Percentiles rank a stretch among this genome's conserved stretches.
Evolutionary conservation across 2,329 filamentous ascomycete genomes (phyloP).

Genomic region (Aurifilum marmelostoma): DNA sequence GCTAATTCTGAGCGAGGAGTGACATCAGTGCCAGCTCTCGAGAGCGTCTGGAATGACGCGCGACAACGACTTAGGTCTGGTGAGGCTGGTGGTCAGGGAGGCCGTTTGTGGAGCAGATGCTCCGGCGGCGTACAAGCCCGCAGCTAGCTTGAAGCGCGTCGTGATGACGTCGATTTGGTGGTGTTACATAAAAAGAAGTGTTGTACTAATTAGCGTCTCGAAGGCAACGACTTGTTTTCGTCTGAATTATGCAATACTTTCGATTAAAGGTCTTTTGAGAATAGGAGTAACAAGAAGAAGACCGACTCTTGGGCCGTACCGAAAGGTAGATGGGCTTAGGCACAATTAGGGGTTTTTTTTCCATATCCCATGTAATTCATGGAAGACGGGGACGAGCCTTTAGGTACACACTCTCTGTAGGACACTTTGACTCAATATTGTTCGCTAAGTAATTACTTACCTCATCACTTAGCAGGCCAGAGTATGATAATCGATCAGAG

Average conservation of each 20-base stretch:
- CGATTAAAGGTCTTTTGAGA: neutral
- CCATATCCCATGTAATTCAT: too few species aligned
- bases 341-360: neutral
- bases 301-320: neutral
- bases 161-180: conserved; percentile 10
- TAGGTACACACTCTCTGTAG: neutral
- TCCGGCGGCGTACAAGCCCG: neutral
- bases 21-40: conserved; percentile 1
- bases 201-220: neutral
- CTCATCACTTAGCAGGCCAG: neutral
- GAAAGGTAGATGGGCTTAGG: neutral
- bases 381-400: neutral
- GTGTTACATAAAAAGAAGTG: neutral
- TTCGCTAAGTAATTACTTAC: too few species aligned
- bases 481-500: neutral
- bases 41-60: neutral
- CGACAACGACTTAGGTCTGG: neutral
- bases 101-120: conserved; percentile 7
- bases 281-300: neutral
- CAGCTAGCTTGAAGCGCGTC: neutral
- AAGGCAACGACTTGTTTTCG: neutral
- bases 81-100: neutral
- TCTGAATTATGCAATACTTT: neutral
- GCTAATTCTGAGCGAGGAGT: neutral
- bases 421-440: neutral